Evolutionary conservation across 768 basidiomycete species (phyloP).

Genomic region (Suillus discolor): DNA sequence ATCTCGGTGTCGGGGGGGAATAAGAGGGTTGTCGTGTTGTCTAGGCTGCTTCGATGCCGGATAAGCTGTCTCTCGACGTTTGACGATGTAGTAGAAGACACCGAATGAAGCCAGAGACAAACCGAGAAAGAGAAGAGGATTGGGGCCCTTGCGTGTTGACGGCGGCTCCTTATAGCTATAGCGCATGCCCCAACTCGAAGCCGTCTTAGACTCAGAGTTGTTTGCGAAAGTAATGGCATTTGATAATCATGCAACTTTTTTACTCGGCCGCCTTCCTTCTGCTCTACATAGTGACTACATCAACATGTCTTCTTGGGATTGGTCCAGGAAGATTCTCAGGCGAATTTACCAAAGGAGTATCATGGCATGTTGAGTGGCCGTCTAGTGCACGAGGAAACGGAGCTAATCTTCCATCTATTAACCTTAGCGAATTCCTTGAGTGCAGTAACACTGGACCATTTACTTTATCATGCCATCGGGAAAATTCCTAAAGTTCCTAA

Average conservation of each 20-base stretch:
- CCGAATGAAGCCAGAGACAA: slow-evolving; percentile 58
- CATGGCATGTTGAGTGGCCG: not conserved
- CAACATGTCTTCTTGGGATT: not conserved
- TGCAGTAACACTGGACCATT: not conserved
- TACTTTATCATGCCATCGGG: not conserved
- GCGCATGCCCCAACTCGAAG: slow-evolving; percentile 4
- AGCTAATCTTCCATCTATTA: not conserved
- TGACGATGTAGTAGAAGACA: slow-evolving; percentile 57
- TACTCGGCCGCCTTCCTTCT: not conserved
- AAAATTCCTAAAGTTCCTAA: no score
- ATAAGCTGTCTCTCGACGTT: slow-evolving; percentile 54
- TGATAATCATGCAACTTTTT: not conserved
- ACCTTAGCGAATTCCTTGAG: not conserved
- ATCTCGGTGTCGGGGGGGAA: slow-evolving; percentile 56
- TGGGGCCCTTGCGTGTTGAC: slow-evolving; percentile 45
- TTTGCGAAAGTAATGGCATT: slow-evolving; percentile 3
- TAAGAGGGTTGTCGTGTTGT: slow-evolving; percentile 65
- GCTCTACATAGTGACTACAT: not conserved
- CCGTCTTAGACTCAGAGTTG: slow-evolving; percentile 1
- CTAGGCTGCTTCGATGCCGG: slow-evolving; percentile 65
- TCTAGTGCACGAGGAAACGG: not conserved
- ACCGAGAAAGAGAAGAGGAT: slow-evolving; percentile 62
- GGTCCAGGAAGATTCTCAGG: not conserved
- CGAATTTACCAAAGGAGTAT: not conserved
- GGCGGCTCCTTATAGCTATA: slow-evolving; percentile 5